Evolutionary conservation across 495 filamentous ascomycete genomes (phyloP), one percentile per base, ranked within the genome.

Genomic region (Trichoderma orchidacearum): DNA sequence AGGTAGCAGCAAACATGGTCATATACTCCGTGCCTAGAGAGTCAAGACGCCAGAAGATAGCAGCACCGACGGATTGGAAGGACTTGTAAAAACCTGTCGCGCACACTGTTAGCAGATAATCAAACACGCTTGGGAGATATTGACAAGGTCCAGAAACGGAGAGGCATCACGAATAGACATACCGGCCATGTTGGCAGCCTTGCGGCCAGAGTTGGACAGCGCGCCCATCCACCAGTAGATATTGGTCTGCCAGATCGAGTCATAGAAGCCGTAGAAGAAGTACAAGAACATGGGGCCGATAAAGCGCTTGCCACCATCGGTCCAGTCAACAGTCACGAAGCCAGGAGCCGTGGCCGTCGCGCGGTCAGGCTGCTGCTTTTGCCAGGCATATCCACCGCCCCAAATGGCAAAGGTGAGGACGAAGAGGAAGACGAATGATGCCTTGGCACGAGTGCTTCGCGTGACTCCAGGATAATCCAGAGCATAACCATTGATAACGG

Each of bases 201-300:
- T 94, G 64, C 90, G 87, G 59, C 85, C 81, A 50, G 93, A 94
- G 76, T 97, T 96, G 63, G 84, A 88, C 30, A 95, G 77, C 17
- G 90, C 84, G 31, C 92, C 92, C 86, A 97, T 95, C 71, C 86
- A 88, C 89, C 89, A 95, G 74, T 95, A 95, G 38, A 90, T 84
- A 63, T 75, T 84, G 11, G 87, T 90, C 69, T 93, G 87, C 82
- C 89, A 93, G 35, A 82, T 79, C 30, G 90, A 86, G 64, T 96
- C 91, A 60, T 85, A 92, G 63, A 96, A 85, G 48, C 91, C 91
- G 66, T 96, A 96, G 66, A 91, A 93, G 61, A 97, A 86, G 74
- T 92, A 95, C 57, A 96, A 70, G 66, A 95, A 88, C 82, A 95
- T 87, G 15, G 89, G 87, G 0, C 86, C 90, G 41, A 87, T 70